phyloP scores from a whole-genome alignment of 2,329 filamentous ascomycete genomes.

The Ambrosiella beaveri region DNA sequence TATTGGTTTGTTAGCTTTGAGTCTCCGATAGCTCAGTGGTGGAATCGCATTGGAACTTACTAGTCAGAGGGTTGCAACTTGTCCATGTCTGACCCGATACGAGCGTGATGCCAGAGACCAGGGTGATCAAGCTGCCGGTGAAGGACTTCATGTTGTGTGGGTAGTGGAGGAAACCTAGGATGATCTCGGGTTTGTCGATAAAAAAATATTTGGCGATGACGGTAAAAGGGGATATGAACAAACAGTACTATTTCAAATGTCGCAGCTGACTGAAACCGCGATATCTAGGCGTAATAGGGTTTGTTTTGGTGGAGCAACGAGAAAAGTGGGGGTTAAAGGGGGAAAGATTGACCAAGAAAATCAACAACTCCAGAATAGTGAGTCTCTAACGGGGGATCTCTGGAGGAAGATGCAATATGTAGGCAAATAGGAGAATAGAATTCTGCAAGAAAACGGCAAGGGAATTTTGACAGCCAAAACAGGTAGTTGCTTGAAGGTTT shows the following conservation, averaged over 20 bases:
- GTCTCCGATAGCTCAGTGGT: not conserved
- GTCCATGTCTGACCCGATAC: slow-evolving; percentile 25
- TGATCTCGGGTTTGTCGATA: no score
- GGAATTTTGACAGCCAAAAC: no score
- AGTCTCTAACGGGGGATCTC: not conserved
- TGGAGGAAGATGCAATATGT: not conserved
- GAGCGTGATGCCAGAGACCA: slow-evolving; percentile 16
- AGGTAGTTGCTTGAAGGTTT: no score
- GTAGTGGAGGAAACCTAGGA: not conserved
- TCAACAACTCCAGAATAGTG: not conserved
- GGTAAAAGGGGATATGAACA: no score
- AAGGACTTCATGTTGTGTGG: slow-evolving; percentile 1
- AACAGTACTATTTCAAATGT: no score
- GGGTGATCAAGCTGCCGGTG: slow-evolving; percentile 12
- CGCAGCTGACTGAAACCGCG: no score
- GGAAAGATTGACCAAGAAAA: not conserved
- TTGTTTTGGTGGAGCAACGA: not conserved
- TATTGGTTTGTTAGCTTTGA: slow-evolving; percentile 14
- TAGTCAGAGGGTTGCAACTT: slow-evolving; percentile 23
- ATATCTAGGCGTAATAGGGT: not conserved
- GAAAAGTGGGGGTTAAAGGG: not conserved
- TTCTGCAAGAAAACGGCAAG: no score
- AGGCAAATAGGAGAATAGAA: not conserved
- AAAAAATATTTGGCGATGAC: no score
- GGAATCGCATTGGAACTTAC: slow-evolving; percentile 16